Base-by-base conservation (phyloP, 306 rosid species). In the Casuarina glauca region DNA sequence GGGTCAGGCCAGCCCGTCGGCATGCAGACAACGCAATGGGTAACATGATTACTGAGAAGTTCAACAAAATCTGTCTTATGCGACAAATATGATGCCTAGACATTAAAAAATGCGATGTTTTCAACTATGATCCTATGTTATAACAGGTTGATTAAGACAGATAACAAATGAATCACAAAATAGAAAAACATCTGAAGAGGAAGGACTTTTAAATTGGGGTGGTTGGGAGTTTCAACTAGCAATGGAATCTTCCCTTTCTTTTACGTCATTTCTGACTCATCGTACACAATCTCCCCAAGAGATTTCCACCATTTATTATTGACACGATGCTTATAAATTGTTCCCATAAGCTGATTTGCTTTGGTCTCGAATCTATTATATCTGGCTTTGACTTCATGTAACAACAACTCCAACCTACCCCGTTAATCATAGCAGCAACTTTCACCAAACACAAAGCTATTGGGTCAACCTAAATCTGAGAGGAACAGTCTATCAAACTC, bases 31-130 rank as follows among this genome's bases (percentile, higher is more conserved):
- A 26, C 45, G n/a, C 35, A 12, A 45, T 44, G 71, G 55, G 39
- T 49, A 75, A 69, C 71, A 75, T 46, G 62, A 75, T 75, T 75
- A 60, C 78, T 9, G 38, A 10, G 61, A 32, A 43, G 32, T 58
- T 53, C 32, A 41, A 69, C 80, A 69, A 66, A 53, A 44, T 69
- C 12, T 36, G 67, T 68, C 69, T 26, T 12, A 8, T 42, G 55
- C 44, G 20, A 6, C 9, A 67, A 35, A 19, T 11, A 19, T 10
- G 43, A 49, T 41, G 35, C 4, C 52, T 15, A 20, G 26, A 2
- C 6, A 0, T 49, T 13, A 3, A 12, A 69, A 13, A 43, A 26
- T 61, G 4, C 61, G 32, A 36, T 8, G 42, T 62, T 36, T 64
- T 67, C 73, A 76, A 76, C 74, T 42, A 13, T 19, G 1, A 7